Evolutionary conservation across 2,329 filamentous ascomycete species (phyloP), one percentile per base, ranked within the genome.

Genomic region (Sporothrix phasma): DNA sequence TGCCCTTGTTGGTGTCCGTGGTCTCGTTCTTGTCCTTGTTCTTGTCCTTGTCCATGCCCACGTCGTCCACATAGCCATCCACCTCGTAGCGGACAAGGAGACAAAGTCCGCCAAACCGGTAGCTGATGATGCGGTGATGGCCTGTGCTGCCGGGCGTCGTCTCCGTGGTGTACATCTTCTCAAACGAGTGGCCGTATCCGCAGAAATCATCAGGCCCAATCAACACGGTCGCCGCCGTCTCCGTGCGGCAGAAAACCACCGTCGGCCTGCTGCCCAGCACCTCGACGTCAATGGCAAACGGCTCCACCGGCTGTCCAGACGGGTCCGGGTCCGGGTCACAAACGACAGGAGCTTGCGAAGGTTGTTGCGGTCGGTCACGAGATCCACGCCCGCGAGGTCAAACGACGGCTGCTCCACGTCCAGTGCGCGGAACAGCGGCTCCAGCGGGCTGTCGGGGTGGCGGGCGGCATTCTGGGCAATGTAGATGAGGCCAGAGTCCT

Each of bases 341-440:
- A 81, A 80, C 1, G 72, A 72, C 1, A 81, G 71, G 22, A 81
- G 76, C 68, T 81, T 81, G 37, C 78, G 76, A 60, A 81, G 74
- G 61, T 78, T 80, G 69, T 79, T 80, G 31, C 77, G 70, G 66
- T 81, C 79, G 2, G 75, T 78, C 22, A 81, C 71, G 11, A 81
- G 64, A 67, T 80, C 75, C 53, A 77, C 66, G 0, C 68, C 46
- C 22, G 67, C 29, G n/a, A 80, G 69, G 34, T 79, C 72, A 53
- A 77, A 78, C 0, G 70, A 69, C 8, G 78, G 76, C 22, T 78
- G 51, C 5, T 68, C 67, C 31, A 72, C 67, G 66, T 74, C 77
- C 5, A 81, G 65, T 0, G 78, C 72, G 45, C 77, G 77, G 64
- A 81, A 81, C 0, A 81, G 71, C 0, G 78, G 77, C 65, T 81